Base-by-base conservation (phyloP, 352 stramenopile species). In the Phytopythium montanum region DNA sequence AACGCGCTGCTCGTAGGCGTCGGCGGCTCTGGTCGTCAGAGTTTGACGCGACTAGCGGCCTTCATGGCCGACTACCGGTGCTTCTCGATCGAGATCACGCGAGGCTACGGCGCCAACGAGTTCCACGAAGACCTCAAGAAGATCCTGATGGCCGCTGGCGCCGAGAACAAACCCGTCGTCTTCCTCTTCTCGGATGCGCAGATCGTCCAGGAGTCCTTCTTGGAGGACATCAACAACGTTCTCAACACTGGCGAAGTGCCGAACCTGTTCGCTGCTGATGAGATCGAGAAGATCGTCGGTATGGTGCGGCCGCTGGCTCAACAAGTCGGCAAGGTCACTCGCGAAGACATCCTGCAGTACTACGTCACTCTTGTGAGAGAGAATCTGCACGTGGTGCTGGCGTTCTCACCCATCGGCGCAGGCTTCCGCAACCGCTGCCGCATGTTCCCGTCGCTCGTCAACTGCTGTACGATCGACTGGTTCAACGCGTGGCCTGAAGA, bases 401-500 rank as follows among this genome's bases (percentile, higher is more conserved):
- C 88, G 2, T 95, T 97, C 54, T 97, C 89, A 18, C 93, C 94
- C 2, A 97, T 98, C 48, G 94, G 94, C 13, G 79, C 78, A 1
- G 81, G 85, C n/a, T 98, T 98, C 58, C 81, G 93, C 2, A 97
- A 94, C 36, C 88, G 94, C 0, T 98, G 92, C 58, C 87, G 91
- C 14, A 97, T 97, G 87, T 98, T 98, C 54, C 94, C 92, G 48
- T 97, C 91, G 48, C 75, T 98, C 4, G 91, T 97, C 6, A 98
- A 98, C 59, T 98, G 88, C 73, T 97, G 90, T 54, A 96, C 88
- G 44, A 98, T 98, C 65, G 94, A 98, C 60, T 98, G 95, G 95
- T 98, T 98, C 73, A 96, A 97, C 54, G 86, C 94, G 23, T 98
- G 95, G 95, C 95, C 95, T 0, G 87, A 97, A 60, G 94, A 98